Evolutionary conservation across 2,329 filamentous ascomycete species (phyloP).

Genomic region (Chrysosporium queenslandicum): DNA sequence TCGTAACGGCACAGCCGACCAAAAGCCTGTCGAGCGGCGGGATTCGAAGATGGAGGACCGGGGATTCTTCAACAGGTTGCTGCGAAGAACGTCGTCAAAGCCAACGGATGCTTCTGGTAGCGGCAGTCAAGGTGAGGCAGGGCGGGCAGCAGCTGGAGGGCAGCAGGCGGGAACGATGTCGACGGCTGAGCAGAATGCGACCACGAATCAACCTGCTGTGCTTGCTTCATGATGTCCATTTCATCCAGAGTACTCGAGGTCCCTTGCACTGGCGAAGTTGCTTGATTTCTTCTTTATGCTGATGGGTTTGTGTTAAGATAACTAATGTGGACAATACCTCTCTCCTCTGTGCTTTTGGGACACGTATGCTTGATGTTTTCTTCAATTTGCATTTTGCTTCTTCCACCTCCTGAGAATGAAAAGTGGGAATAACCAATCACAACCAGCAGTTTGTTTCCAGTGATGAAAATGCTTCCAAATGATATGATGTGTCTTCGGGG

Average conservation of each 20-base stretch:
- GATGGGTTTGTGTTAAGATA: too few species aligned
- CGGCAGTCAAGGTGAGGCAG: not conserved
- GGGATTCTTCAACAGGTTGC: not conserved
- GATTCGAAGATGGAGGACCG: constrained; percentile 9
- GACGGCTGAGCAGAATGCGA: not conserved
- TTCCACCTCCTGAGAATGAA: too few species aligned
- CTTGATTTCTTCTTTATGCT: too few species aligned
- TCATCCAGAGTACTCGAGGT: not conserved
- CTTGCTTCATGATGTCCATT: not conserved
- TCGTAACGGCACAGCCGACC: not conserved
- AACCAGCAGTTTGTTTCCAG: too few species aligned
- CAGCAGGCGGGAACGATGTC: not conserved
- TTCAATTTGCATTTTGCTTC: too few species aligned
- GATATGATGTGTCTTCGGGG: too few species aligned
- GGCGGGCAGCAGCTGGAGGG: not conserved
- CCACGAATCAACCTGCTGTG: constrained; percentile 1
- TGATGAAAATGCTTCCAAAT: too few species aligned
- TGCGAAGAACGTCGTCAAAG: constrained; percentile 3
- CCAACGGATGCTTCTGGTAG: not conserved
- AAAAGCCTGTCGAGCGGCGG: not conserved
- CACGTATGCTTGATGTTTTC: not conserved
- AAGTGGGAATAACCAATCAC: too few species aligned
- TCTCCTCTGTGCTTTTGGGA: not conserved
- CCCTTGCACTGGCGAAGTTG: not conserved
- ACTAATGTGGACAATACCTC: not conserved